Percentiles rank a stretch among this genome's conserved stretches.
Conservation (phyloP, 768 basidiomycete species). For the Lentinula aciculospora region DNA sequence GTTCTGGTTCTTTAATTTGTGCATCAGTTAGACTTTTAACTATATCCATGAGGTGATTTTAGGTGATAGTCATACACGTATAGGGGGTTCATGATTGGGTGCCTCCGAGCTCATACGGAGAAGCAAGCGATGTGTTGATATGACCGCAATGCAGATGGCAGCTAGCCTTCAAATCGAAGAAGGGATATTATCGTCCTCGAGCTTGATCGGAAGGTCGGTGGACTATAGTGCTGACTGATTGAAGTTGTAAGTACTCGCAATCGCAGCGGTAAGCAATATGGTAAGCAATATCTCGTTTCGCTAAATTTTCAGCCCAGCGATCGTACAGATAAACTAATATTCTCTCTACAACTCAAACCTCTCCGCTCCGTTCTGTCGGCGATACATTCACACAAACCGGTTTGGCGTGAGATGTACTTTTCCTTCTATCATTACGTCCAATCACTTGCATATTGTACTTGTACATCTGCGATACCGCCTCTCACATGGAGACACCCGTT, state of each 20-base stretch:
- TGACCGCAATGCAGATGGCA: neutral
- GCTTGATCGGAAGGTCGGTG: neutral
- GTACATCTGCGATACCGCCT: conserved; percentile 43
- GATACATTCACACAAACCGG: conserved; percentile 26
- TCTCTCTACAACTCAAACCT: conserved; percentile 29
- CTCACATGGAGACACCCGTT: conserved; percentile 34
- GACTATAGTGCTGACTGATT: neutral
- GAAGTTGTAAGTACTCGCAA: neutral
- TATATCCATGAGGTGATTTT: neutral
- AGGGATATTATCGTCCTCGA: neutral
- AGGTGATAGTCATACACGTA: neutral
- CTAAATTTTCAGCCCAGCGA: neutral
- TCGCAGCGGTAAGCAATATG: no score
- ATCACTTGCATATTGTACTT: conserved; percentile 13
- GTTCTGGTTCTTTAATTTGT: neutral
- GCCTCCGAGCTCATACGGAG: neutral
- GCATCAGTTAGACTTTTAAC: neutral
- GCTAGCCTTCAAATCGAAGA: neutral
- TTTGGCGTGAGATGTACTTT: conserved; percentile 29
- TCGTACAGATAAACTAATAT: conserved; percentile 25
- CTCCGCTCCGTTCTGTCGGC: conserved; percentile 35
- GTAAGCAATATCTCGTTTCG: neutral
- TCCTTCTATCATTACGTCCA: conserved; percentile 31
- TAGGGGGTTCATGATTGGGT: neutral
- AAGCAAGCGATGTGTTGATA: neutral